Conservation (phyloP, 202 grass and related monocot species). For the Carex arenaria region DNA sequence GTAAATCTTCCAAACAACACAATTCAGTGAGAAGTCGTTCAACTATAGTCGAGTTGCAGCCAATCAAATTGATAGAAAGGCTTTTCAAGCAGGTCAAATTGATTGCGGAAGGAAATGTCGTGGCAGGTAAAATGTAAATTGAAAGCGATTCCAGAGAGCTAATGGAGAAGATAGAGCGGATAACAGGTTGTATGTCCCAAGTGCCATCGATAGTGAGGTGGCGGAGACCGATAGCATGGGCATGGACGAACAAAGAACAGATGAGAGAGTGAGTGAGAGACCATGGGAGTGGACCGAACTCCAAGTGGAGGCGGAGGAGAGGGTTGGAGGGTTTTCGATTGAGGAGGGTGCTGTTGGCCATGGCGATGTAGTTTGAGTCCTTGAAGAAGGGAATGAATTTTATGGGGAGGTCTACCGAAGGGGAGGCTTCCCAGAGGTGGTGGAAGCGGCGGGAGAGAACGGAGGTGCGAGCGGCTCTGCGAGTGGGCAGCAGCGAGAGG, state of each 20-base stretch:
- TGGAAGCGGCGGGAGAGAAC: slow-evolving; percentile 34
- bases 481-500: slow-evolving; percentile 27
- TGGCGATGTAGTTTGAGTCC: neutral
- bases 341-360: neutral
- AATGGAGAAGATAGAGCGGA: slow-evolving; percentile 7
- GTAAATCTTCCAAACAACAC: neutral
- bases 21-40: neutral
- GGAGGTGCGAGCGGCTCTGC: slow-evolving; percentile 28
- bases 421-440: neutral
- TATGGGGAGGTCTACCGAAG: neutral
- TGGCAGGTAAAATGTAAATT: no score
- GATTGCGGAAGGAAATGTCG: neutral
- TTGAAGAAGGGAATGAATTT: no score
- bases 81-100: neutral
- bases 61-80: neutral
- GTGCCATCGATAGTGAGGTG: neutral
- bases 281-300: neutral
- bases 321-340: neutral
- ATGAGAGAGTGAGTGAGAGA: neutral
- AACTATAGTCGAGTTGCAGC: no score
- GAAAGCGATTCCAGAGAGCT: slow-evolving; percentile 19
- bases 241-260: slow-evolving; percentile 22
- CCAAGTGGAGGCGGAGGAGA: slow-evolving; percentile 29
- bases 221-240: slow-evolving; percentile 27
- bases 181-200: no score